phyloP scores from a whole-genome alignment of 371 early-diverging fungal species.

The Rhizopus microsporus region DNA sequence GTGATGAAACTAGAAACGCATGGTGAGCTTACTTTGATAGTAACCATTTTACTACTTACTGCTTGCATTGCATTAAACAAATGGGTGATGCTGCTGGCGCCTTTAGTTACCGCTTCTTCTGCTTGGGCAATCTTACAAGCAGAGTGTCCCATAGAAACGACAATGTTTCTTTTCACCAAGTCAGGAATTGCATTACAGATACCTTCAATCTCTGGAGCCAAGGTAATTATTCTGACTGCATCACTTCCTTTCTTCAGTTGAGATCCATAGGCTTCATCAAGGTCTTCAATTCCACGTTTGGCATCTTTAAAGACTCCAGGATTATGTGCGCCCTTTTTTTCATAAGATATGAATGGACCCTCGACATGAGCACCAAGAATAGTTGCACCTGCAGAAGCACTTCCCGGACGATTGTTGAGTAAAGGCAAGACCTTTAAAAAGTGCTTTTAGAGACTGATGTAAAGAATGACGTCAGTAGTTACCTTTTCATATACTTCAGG shows the following conservation, averaged over 20 bases:
- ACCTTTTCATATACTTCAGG: conserved; percentile 77
- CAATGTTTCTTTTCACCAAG: conserved; percentile 67
- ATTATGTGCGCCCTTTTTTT: conserved; percentile 80
- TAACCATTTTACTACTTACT: conserved; percentile 32
- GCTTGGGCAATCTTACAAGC: conserved; percentile 72
- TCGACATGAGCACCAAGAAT: conserved; percentile 86
- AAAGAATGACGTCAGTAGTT: conserved; percentile 6
- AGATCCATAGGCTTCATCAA: conserved; percentile 74
- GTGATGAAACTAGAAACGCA: conserved; percentile 65
- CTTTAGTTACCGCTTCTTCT: conserved; percentile 66
- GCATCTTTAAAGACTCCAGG: conserved; percentile 65
- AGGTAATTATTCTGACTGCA: conserved; percentile 72
- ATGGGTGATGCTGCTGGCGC: conserved; percentile 77
- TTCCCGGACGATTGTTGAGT: conserved; percentile 72
- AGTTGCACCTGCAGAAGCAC: conserved; percentile 68
- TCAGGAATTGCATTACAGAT: conserved; percentile 70
- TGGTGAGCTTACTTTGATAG: not conserved
- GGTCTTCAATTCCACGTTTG: conserved; percentile 65
- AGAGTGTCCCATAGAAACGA: conserved; percentile 76
- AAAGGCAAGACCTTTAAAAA: conserved; percentile 58
- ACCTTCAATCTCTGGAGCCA: conserved; percentile 85
- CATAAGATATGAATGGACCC: conserved; percentile 76
- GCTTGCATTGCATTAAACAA: conserved; percentile 85
- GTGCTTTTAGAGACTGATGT: not conserved
- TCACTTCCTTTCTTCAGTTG: conserved; percentile 48